Base-by-base conservation (phyloP, 2,329 filamentous ascomycete species). In the Esteya vermicola region DNA sequence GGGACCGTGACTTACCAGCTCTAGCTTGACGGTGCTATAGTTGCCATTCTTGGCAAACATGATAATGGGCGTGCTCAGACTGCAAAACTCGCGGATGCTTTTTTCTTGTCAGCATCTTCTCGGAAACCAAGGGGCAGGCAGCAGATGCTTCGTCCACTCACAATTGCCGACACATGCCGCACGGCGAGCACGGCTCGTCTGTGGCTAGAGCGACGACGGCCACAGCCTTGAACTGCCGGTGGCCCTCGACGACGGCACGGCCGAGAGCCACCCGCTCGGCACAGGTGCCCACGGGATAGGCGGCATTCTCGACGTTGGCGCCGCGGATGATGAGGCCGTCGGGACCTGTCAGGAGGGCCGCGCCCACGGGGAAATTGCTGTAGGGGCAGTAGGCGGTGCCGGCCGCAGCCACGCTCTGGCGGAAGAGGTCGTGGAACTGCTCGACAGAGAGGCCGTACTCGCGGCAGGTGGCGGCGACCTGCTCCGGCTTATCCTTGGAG, bases 101-200 rank as follows among this genome's bases (percentile, higher is more conserved):
- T 16, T 6, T 5, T 39, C 42, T 18, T 39, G 45, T 18, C n/a
- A 25, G 13, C 6, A 6, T 6, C 6, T 25, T 22, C 5, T 7
- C 13, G 3, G 9, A 4, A 2, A 3, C 20, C 35, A 13, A 14
- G 4, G 19, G 18, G 6, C 19, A 20, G 8, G n/a, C n/a, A n/a
- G n/a, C n/a, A n/a, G n/a, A n/a, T n/a, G n/a, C 14, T 13, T 13
- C 21, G 5, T 14, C 25, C 16, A 68, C 75, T 64, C 56, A 85
- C 81, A 89, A 93, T 57, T 95, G 89, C 51, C 89, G 70, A 58
- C 89, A 96, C 86, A 94, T 95, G 41, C 91, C 91, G 56, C 91
- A 98, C 1, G 91, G 91, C 46, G 79, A 78, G 36, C 72, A 72
- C 4, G 78, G 75, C 23, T 18, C 28, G 13, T 36, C 25, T 25